These are phyloP conservation scores for Chrysosporium keratinophilum DNA, from an alignment of 2,329 filamentous ascomycete species.

Conservation along the genomic window DNA sequence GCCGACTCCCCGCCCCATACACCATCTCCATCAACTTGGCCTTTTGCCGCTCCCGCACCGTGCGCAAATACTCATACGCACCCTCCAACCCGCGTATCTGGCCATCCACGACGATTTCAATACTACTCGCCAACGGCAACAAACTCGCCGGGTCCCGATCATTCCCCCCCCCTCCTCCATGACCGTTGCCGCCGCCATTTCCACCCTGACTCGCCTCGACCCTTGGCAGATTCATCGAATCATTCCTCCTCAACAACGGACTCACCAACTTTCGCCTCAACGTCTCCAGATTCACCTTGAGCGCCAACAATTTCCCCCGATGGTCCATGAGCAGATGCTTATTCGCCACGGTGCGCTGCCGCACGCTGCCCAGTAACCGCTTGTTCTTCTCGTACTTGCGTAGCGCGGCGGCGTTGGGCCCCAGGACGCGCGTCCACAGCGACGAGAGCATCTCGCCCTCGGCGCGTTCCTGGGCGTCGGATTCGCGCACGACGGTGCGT, in stretches of 20 bases:
- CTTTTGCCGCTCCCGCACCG: slow-evolving; percentile 68
- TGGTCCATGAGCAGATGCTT: slow-evolving; percentile 80
- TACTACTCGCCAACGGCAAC: slow-evolving; percentile 41
- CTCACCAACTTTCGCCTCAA: slow-evolving; percentile 72
- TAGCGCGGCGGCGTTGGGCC: slow-evolving; percentile 61
- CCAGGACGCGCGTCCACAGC: slow-evolving; percentile 78
- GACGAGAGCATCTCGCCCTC: slow-evolving; percentile 73
- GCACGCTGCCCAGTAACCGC: slow-evolving; percentile 64
- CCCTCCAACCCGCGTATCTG: slow-evolving; percentile 75
- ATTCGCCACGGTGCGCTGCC: slow-evolving; percentile 73
- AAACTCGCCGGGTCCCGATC: slow-evolving; percentile 48
- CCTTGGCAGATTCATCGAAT: slow-evolving; percentile 29
- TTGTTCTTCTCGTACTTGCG: slow-evolving; percentile 89
- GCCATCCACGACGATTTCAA: slow-evolving; percentile 54
- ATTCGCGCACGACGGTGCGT: slow-evolving; percentile 73
- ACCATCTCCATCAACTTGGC: slow-evolving; percentile 70
- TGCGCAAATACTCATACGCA: slow-evolving; percentile 66
- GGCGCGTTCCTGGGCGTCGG: slow-evolving; percentile 65
- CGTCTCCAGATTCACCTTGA: slow-evolving; percentile 81
- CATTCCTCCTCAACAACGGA: slow-evolving; percentile 64
- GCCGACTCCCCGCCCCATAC: slow-evolving; percentile 46
- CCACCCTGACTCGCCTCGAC: slow-evolving; percentile 21
- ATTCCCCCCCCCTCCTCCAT: slow-evolving; percentile 29
- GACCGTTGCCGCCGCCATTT: too few species aligned
- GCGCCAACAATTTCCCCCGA: slow-evolving; percentile 67